These are phyloP conservation scores for Mortierella sp. DNA, from an alignment of 371 early-diverging fungal genomes.

Conservation along the genomic window DNA sequence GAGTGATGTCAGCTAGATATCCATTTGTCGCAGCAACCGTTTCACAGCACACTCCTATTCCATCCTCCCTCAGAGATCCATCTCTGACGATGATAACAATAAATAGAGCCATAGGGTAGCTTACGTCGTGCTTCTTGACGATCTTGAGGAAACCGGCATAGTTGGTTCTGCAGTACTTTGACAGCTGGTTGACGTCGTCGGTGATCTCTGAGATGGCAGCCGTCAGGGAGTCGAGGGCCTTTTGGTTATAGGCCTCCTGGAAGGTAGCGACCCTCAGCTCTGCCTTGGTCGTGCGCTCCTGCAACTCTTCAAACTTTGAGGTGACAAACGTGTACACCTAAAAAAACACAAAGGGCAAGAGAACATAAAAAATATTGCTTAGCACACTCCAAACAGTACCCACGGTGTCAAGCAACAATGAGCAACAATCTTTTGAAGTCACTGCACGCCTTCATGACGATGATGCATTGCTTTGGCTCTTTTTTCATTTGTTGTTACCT, in stretches of 20 bases:
- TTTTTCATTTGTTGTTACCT: conserved; percentile 65
- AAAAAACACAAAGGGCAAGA: neutral
- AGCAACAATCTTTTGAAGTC: neutral
- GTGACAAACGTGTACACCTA: conserved; percentile 85
- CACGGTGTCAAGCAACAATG: neutral
- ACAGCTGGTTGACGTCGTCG: conserved; percentile 92
- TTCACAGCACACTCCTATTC: neutral
- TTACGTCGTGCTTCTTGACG: conserved; percentile 96
- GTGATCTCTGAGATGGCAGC: conserved; percentile 83
- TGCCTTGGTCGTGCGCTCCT: conserved; percentile 82
- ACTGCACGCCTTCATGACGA: neutral
- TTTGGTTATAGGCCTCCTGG: conserved; percentile 64
- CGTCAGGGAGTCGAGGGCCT: conserved; percentile 63
- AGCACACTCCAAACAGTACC: neutral
- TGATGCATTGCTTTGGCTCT: neutral
- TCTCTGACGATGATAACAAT: conserved; percentile 11
- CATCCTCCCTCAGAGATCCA: conserved; percentile 25
- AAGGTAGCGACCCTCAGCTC: conserved; percentile 66
- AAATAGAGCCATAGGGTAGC: conserved; percentile 33
- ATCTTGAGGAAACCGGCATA: conserved; percentile 98
- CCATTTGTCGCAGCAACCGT: neutral
- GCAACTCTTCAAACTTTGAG: conserved; percentile 91
- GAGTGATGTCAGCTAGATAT: neutral
- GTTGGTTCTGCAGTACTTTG: conserved; percentile 95
- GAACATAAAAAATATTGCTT: neutral